Evolutionary conservation across 306 rosid species (phyloP).

Genomic region (Notholithocarpus densiflorus): DNA sequence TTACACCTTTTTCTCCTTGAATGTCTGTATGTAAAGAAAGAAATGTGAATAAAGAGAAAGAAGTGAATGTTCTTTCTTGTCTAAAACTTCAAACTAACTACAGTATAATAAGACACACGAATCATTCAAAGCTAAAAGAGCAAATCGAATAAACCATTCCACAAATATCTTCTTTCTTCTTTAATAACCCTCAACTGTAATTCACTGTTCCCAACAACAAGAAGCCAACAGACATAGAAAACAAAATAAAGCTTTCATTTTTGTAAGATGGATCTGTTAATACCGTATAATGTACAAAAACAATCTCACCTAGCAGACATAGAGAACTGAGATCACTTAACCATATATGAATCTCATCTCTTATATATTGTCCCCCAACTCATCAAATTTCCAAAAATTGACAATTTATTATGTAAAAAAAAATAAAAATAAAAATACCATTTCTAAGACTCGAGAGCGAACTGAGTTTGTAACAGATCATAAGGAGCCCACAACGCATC

Average conservation of each 20-base stretch:
- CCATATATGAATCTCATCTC: background rate
- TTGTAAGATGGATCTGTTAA: slow-evolving; percentile 4
- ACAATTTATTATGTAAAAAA: background rate
- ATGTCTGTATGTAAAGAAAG: too few relatives aligned
- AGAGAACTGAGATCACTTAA: background rate
- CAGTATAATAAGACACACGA: background rate
- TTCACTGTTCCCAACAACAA: background rate
- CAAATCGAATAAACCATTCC: background rate
- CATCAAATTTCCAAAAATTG: background rate
- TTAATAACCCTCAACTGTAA: background rate
- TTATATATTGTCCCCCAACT: background rate
- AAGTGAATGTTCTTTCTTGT: too few relatives aligned
- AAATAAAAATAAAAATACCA: background rate
- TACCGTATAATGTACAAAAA: slow-evolving; percentile 16
- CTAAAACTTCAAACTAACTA: too few relatives aligned
- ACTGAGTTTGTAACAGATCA: slow-evolving; percentile 64
- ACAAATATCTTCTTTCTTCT: background rate
- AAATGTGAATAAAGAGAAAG: too few relatives aligned
- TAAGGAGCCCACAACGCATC: slow-evolving; percentile 96
- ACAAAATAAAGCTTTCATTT: background rate
- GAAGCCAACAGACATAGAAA: too few relatives aligned
- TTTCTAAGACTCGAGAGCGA: slow-evolving; percentile 54
- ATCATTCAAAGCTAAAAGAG: background rate
- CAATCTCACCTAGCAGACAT: background rate
- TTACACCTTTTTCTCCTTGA: too few relatives aligned